Conservation (phyloP, 495 filamentous ascomycete genomes). For the Talaromyces liani region DNA sequence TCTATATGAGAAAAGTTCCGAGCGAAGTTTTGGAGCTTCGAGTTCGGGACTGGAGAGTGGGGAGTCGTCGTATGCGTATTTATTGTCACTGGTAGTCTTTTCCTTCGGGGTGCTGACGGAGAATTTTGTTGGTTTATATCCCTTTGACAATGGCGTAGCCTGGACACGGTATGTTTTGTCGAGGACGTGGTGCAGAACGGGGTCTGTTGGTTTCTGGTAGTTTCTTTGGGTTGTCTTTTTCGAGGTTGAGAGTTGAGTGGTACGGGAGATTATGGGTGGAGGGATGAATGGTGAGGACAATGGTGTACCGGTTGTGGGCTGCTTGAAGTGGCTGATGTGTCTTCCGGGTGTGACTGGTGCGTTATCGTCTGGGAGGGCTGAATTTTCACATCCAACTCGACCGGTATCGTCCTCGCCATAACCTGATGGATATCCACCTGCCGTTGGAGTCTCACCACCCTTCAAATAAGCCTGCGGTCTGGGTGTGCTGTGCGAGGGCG, state of each 20-base stretch:
- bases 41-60: slow-evolving; percentile 72
- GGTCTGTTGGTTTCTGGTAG: slow-evolving; percentile 47
- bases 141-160: slow-evolving; percentile 71
- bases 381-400: neutral
- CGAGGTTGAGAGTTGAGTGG: slow-evolving; percentile 22
- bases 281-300: slow-evolving; percentile 47
- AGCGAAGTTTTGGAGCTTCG: slow-evolving; percentile 70
- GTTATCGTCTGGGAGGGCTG: neutral
- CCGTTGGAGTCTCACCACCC: slow-evolving; percentile 22
- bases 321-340: slow-evolving; percentile 13
- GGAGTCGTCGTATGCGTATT: slow-evolving; percentile 38
- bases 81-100: slow-evolving; percentile 15
- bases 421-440: slow-evolving; percentile 35
- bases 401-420: slow-evolving; percentile 32
- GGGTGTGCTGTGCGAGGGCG: slow-evolving; percentile 40
- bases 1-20: slow-evolving; percentile 78
- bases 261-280: slow-evolving; percentile 25
- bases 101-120: slow-evolving; percentile 27
- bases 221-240: slow-evolving; percentile 17
- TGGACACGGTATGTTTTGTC: slow-evolving; percentile 92
- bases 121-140: slow-evolving; percentile 29
- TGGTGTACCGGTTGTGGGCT: slow-evolving; percentile 23
- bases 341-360: slow-evolving; percentile 32
- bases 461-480: slow-evolving; percentile 34
- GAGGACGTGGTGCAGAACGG: slow-evolving; percentile 76